phyloP scores from a whole-genome alignment of 2,329 filamentous ascomycete species.

The Sporothrix pallida region DNA sequence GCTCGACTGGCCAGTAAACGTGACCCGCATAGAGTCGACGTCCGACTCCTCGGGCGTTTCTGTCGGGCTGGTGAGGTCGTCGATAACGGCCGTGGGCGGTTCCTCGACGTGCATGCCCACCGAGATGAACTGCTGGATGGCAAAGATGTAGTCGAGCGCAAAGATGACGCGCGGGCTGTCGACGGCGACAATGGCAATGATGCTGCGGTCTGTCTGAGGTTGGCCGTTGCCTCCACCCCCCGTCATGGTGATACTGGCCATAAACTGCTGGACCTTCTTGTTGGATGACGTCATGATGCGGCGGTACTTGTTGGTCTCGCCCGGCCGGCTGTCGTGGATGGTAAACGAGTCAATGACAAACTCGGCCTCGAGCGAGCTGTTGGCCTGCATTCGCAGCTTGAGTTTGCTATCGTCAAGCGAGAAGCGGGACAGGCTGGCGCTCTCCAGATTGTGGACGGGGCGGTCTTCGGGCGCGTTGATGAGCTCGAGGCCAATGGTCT shows the following conservation, averaged over 20 bases:
- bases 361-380: constrained; percentile 90
- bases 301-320: constrained; percentile 91
- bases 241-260: constrained; percentile 94
- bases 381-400: constrained; percentile 91
- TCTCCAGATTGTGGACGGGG: constrained; percentile 78
- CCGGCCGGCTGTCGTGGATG: constrained; percentile 86
- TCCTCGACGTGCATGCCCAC: constrained; percentile 73
- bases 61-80: constrained; percentile 59
- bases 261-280: constrained; percentile 94
- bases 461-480: constrained; percentile 76
- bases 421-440: constrained; percentile 88
- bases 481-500: constrained; percentile 86
- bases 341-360: constrained; percentile 93
- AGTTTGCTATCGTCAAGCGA: constrained; percentile 90
- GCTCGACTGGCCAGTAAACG: constrained; percentile 47
- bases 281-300: constrained; percentile 98
- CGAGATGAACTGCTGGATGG: constrained; percentile 81
- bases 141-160: constrained; percentile 93
- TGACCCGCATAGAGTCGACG: constrained; percentile 60
- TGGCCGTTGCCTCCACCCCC: constrained; percentile 58
- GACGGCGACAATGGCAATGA: constrained; percentile 91
- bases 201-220: constrained; percentile 65
- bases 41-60: constrained; percentile 67
- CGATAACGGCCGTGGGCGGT: constrained; percentile 43
- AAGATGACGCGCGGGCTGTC: constrained; percentile 96